Conservation (phyloP, 2,329 filamentous ascomycete genomes). For the Exophiala sp. region DNA sequence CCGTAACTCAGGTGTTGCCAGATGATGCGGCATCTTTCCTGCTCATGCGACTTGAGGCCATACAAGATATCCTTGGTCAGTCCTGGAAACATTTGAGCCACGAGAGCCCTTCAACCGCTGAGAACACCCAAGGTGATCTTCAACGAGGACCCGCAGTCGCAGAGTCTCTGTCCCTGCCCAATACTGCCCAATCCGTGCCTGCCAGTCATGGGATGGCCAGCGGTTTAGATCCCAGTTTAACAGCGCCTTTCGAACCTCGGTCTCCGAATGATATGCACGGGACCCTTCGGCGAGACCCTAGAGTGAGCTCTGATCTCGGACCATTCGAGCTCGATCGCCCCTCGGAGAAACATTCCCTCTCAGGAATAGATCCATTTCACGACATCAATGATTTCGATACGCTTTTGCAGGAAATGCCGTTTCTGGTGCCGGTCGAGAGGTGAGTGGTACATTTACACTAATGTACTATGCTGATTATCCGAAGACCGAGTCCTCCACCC, state of each 20-base stretch:
- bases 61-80: not conserved
- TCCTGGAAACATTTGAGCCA: not conserved
- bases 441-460: not conserved
- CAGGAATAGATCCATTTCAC: not conserved
- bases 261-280: not conserved
- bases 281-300: too few species aligned
- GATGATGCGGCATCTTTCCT: not conserved
- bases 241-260: not conserved
- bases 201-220: not conserved
- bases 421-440: not conserved
- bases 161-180: too few species aligned
- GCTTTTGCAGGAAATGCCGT: not conserved
- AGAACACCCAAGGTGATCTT: too few species aligned
- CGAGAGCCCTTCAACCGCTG: not conserved
- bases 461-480: not conserved
- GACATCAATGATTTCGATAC: conserved; percentile 1
- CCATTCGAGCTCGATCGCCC: not conserved
- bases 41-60: not conserved
- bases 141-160: too few species aligned
- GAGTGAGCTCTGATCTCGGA: too few species aligned
- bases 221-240: not conserved
- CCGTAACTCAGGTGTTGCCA: not conserved
- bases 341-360: not conserved
- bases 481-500: not conserved
- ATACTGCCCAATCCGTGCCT: too few species aligned